A percentile compares a stretch with the other conserved stretches of the same genome.
Evolutionary conservation across 176 grass and related monocot species (phyloP).

Genomic region (Triticum monococcum): DNA sequence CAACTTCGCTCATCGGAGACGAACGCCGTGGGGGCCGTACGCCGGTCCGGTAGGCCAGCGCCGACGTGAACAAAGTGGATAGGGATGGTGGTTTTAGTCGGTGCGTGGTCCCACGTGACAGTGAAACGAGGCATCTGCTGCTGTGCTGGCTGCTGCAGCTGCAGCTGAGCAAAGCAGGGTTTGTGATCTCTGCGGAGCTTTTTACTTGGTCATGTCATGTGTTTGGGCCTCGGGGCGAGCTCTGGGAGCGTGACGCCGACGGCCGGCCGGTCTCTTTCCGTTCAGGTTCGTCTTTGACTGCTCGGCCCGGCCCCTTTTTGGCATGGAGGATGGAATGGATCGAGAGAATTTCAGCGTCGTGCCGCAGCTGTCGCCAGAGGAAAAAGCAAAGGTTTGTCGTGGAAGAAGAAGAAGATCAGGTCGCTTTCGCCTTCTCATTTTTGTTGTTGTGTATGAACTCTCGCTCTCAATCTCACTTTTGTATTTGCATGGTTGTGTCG

Average conservation of each 20-base stretch:
- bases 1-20: not conserved
- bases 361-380: not conserved
- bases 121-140: not conserved
- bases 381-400: not conserved
- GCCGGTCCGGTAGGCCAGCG: not conserved
- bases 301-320: not conserved
- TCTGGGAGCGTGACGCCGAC: conserved; percentile 22
- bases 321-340: not conserved
- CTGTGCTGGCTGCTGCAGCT: not conserved
- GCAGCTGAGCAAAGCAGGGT: not conserved
- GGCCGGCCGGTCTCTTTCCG: not conserved
- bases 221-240: not conserved
- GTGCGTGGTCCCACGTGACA: not conserved
- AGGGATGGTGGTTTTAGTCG: no score
- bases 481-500: not conserved
- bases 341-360: not conserved
- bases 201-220: not conserved
- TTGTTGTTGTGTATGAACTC: not conserved
- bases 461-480: not conserved
- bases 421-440: not conserved
- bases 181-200: not conserved
- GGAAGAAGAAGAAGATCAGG: not conserved
- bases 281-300: conserved; percentile 17
- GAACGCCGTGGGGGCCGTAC: not conserved
- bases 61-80: not conserved